These are phyloP conservation scores for Aspergillus nanangensis DNA, from an alignment of 495 filamentous ascomycete genomes.

Conservation along the genomic window DNA sequence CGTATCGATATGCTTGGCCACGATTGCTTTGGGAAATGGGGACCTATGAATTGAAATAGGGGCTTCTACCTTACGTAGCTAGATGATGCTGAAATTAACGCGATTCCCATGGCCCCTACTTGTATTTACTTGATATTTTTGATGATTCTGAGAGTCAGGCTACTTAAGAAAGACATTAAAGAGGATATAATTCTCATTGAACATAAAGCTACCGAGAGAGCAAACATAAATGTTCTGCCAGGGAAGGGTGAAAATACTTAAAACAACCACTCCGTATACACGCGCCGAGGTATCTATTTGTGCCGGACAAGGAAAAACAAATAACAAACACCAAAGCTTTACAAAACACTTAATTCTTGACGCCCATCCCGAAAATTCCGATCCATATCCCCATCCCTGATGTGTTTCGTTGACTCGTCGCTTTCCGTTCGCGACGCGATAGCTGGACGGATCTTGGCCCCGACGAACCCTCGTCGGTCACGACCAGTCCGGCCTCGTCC, in stretches of 20 bases:
- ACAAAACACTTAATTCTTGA: constrained; percentile 33
- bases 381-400: constrained; percentile 14
- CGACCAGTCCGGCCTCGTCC: constrained; percentile 84
- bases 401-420: constrained; percentile 13
- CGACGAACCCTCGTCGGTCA: constrained; percentile 85
- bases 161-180: too few relatives aligned
- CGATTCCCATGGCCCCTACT: too few relatives aligned
- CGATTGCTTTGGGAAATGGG: too few relatives aligned
- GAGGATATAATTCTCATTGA: too few relatives aligned
- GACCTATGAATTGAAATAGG: too few relatives aligned
- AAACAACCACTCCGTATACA: not conserved
- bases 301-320: constrained; percentile 11
- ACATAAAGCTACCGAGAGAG: not conserved
- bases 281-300: constrained; percentile 4
- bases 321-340: constrained; percentile 4
- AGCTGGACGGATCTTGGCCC: constrained; percentile 49
- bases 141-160: too few relatives aligned
- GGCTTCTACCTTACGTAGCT: too few relatives aligned
- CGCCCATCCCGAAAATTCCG: constrained; percentile 21
- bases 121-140: too few relatives aligned
- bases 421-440: constrained; percentile 26
- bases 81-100: too few relatives aligned
- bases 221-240: too few relatives aligned
- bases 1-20: too few relatives aligned
- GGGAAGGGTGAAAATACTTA: not conserved